These are phyloP conservation scores for Solanum chmielewskii DNA, from an alignment of 257 asterid genomes.

Conservation along the genomic window DNA sequence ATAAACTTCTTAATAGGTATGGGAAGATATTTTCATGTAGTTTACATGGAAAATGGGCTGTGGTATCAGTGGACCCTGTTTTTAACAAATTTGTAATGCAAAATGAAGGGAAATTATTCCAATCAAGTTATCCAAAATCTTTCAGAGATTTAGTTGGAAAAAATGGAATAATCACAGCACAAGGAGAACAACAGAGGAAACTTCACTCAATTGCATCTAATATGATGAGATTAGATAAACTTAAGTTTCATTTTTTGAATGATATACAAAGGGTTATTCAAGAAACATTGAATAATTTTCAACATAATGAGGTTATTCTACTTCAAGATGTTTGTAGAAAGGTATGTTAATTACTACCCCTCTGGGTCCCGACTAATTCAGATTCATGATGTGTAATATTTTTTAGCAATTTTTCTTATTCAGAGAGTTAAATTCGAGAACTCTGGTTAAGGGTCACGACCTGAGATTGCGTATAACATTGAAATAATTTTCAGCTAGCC, in stretches of 20 bases:
- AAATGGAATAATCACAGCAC: constrained; percentile 69
- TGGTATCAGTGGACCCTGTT: constrained; percentile 71
- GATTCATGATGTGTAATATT: neutral
- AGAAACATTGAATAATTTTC: constrained; percentile 24
- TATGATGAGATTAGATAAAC: constrained; percentile 75
- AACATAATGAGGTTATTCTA: constrained; percentile 37
- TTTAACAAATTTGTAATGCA: constrained; percentile 82
- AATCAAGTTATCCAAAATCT: constrained; percentile 87
- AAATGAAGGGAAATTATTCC: constrained; percentile 65
- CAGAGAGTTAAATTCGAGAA: neutral
- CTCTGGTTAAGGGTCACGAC: neutral
- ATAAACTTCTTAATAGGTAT: constrained; percentile 26
- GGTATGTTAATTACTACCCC: constrained; percentile 18
- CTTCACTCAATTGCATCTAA: constrained; percentile 78
- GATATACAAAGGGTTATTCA: constrained; percentile 52
- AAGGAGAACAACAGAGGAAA: constrained; percentile 71
- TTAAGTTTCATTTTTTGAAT: constrained; percentile 61
- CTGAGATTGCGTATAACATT: neutral
- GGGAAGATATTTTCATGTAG: constrained; percentile 75
- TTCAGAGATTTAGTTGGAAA: constrained; percentile 84
- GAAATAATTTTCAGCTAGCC: constrained; percentile 38
- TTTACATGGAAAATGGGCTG: constrained; percentile 66
- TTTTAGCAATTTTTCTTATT: neutral
- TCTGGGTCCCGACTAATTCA: accelerated
- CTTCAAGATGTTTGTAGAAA: constrained; percentile 82